Evolutionary conservation across 1,284 basidiomycete genomes (phyloP), one percentile per base, ranked within the genome.

Genomic region (Pisolithus thermaeus): DNA sequence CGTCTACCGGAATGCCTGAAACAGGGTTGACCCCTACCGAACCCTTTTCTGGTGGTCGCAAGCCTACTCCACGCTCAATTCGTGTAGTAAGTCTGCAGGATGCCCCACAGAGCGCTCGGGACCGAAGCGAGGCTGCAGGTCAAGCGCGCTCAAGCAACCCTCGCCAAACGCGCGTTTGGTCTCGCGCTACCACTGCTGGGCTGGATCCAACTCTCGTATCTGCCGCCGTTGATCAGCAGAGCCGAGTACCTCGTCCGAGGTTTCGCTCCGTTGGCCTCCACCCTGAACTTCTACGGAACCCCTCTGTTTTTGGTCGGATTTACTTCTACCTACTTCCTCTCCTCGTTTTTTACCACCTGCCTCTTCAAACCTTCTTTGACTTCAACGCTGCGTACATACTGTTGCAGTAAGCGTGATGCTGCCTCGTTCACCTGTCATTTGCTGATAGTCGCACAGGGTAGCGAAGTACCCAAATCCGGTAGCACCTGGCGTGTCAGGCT

Each of bases 341-440:
- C 32, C 69, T 88, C 58, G 76, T 82, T 4, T 81, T 90, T 64
- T 80, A 77, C 20, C 84, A 88, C 62, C 71, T 91, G 41, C 80
- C 80, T 20, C 64, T 88, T 16, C 88, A 91, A 68, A 82, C 84
- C 2, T 90, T 84, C 61, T 81, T 91, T 64, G 88, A 91, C 63
- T 88, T 90, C 68, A 90, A 90, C 64, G 80, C 81, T 62, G 83
- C 83, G 60, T 91, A 81, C 70, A 80, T 88, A 58, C 65, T 91
- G 59, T 64, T 90, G 50, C 77, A 88, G 88, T 90, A 63, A 72
- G 89, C 81, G 23, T 1, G 4, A 7, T 16, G 27, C 47, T 27
- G 42, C 35, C 50, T 51, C 14, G 50, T 46, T 25, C 28, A 22
- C 54, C 40, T 23, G 9, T 46, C 32, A 38, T 51, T 30, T 49